Base-by-base conservation (phyloP, 2,329 filamentous ascomycete species). In the Boeremia lycopersici region DNA sequence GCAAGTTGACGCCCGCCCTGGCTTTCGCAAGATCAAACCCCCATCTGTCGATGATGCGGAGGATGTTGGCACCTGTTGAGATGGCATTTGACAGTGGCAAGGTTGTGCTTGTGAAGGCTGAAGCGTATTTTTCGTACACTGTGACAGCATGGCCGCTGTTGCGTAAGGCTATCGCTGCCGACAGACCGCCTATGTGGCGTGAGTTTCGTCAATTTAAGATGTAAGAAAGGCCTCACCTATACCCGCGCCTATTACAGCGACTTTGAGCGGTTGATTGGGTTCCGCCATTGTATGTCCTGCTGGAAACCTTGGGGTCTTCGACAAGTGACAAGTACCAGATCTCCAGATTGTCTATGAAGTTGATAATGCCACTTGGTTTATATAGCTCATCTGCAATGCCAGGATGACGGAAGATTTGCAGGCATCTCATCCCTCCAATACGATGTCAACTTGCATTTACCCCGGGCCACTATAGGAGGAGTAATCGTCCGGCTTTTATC, bases 51-150 rank as follows among this genome's bases (percentile, higher is more conserved):
- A 45, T 49, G 23, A 55, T 31, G 10, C 52, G 52, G 6, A 45
- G 26, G 25, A 55, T 46, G 23, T 49, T 49, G n/a, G 41, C 35
- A 30, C 45, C 45, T 2, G 36, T 39, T n/a, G 46, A 34, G 23
- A 49, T 49, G 17, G 46, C 46, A 15, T 55, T 55, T 2, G 52
- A 49, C 2, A 49, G 31, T 9, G 46, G 40, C 4, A 38, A 28
- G 5, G 46, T 49, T 6, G 52, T 55, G n/a, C 46, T 49, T 34
- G 52, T 46, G 46, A 41, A 49, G 0, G 81, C 86, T 58, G 85
- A 89, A 67, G 89, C 84, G 30, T 81, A 79, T 30, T 82, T 82
- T 67, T 89, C 87, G 65, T 89, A 89, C 58, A 90, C 81, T 23
- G 84, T 87, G 2, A 84, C 81, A 6, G 74, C 69, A 65, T 84